Conservation (phyloP, 2,329 filamentous ascomycete species). For the Davidsoniella virescens region DNA sequence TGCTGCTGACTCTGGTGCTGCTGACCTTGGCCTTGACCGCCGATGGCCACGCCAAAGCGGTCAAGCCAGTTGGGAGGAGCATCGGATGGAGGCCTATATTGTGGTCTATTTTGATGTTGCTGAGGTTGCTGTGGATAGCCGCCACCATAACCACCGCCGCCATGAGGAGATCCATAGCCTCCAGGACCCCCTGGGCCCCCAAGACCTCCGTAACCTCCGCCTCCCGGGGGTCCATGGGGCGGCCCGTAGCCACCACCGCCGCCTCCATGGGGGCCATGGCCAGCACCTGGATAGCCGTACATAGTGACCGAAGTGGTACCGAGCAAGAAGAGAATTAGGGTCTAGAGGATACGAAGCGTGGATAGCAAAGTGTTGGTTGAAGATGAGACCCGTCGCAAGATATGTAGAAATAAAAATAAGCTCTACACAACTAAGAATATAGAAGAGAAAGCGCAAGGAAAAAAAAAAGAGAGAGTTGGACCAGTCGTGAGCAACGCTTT, state of each 20-base stretch:
- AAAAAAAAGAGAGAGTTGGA: too few species aligned
- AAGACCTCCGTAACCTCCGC: constrained; percentile 16
- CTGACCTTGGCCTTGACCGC: constrained; percentile 2
- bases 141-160: constrained; percentile 16
- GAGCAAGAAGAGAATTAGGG: neutral
- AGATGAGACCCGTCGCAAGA: neutral
- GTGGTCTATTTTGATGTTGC: constrained; percentile 13
- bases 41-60: constrained; percentile 14
- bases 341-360: neutral
- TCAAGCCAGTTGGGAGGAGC: constrained; percentile 14
- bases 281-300: constrained; percentile 14
- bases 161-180: constrained; percentile 12
- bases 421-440: too few species aligned
- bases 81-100: constrained; percentile 15
- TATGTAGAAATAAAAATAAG: neutral
- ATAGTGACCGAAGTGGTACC: neutral
- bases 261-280: constrained; percentile 12
- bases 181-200: constrained; percentile 2
- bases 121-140: constrained; percentile 16
- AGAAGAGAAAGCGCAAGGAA: neutral
- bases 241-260: constrained; percentile 12
- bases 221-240: constrained; percentile 14
- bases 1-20: constrained; percentile 2
- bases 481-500: too few species aligned
- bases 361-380: too few species aligned